Percentiles rank a stretch among this genome's conserved stretches.
Conservation (phyloP, 140 eudicot species). For the Cichorium intybus region DNA sequence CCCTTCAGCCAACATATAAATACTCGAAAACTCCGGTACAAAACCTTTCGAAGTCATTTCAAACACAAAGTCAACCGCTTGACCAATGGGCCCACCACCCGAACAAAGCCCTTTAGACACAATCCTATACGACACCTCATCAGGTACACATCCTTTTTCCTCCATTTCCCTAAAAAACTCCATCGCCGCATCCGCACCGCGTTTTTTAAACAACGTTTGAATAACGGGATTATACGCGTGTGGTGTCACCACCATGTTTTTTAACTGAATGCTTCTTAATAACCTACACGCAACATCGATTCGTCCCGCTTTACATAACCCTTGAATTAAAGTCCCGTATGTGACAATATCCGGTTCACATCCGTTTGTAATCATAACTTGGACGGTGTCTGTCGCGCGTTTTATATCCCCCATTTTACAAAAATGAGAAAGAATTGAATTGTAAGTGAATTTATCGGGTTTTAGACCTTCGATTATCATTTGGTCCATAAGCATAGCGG, state of each 20-base stretch:
- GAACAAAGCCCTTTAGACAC: constrained; percentile 85
- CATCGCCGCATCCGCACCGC: constrained; percentile 63
- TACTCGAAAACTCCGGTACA: constrained; percentile 63
- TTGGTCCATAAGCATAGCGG: constrained; percentile 79
- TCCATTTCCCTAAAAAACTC: constrained; percentile 88
- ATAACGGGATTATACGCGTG: constrained; percentile 87
- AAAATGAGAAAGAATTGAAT: constrained; percentile 71
- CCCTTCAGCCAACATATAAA: constrained; percentile 89
- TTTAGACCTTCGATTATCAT: constrained; percentile 90
- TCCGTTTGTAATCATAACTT: constrained; percentile 82
- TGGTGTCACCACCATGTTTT: constrained; percentile 75
- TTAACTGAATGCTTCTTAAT: constrained; percentile 70
- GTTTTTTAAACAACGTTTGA: constrained; percentile 62
- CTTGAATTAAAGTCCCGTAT: constrained; percentile 80
- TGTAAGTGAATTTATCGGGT: constrained; percentile 85
- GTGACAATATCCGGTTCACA: constrained; percentile 90
- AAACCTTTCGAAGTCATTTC: constrained; percentile 78
- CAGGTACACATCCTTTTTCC: constrained; percentile 63
- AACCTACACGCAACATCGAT: constrained; percentile 68
- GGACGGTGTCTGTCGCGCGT: constrained; percentile 81
- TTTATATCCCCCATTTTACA: constrained; percentile 82
- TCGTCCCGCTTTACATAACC: constrained; percentile 81
- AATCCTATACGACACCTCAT: constrained; percentile 61
- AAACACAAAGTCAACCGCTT: constrained; percentile 78
- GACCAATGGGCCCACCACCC: constrained; percentile 86